These are phyloP conservation scores for Jatropha podagrica DNA, from an alignment of 441 rosid genomes.

Conservation along the genomic window DNA sequence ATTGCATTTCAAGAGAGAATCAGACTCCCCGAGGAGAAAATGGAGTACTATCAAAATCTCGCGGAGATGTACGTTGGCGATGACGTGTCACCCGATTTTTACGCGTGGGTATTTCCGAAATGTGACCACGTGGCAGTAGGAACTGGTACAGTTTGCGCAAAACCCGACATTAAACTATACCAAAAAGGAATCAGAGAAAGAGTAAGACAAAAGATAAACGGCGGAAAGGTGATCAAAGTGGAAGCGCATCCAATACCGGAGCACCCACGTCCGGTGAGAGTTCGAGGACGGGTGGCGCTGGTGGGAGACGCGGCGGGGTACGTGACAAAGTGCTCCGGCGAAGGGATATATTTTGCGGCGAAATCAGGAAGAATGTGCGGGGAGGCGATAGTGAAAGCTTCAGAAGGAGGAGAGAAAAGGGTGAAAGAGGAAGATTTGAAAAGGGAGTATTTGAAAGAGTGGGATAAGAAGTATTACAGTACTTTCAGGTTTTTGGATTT, in stretches of 20 bases:
- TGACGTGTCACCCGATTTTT: conserved; percentile 71
- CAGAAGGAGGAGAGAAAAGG: conserved; percentile 42
- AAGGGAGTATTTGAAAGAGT: conserved; percentile 52
- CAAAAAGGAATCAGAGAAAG: conserved; percentile 49
- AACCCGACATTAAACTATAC: conserved; percentile 39
- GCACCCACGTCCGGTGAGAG: conserved; percentile 50
- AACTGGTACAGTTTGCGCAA: conserved; percentile 48
- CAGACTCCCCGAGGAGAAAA: conserved; percentile 53
- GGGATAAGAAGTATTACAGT: conserved; percentile 42
- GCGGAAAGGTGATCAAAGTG: conserved; percentile 56
- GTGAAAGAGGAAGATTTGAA: conserved; percentile 48
- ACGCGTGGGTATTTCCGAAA: conserved; percentile 69
- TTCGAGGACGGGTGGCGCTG: conserved; percentile 48
- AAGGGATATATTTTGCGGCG: conserved; percentile 67
- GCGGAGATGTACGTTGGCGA: conserved; percentile 66
- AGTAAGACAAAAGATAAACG: conserved; percentile 44
- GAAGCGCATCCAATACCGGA: conserved; percentile 70
- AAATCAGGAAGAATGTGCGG: conserved; percentile 53
- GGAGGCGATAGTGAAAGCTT: conserved; percentile 47
- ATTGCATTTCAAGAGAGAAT: conserved; percentile 71
- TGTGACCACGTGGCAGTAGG: conserved; percentile 79
- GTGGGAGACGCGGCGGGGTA: conserved; percentile 67
- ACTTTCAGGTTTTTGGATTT: conserved; percentile 51
- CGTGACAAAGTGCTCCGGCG: conserved; percentile 60
- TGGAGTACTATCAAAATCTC: conserved; percentile 55